Evolutionary conservation across 805 yeast species (phyloP).

Genomic region (Komagataella mondaviorum): DNA sequence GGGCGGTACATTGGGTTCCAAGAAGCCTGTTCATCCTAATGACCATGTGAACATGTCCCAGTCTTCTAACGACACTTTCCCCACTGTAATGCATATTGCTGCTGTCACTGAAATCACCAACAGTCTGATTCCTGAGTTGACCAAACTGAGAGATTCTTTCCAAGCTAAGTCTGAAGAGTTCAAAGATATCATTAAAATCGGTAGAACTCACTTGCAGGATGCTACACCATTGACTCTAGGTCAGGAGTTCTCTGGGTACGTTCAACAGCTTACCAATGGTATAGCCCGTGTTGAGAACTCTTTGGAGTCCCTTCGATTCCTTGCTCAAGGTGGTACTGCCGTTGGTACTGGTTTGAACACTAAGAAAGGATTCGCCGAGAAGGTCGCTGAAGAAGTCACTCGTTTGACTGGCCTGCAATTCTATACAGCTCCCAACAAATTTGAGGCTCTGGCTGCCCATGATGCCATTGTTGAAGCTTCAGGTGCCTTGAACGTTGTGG

Average conservation of each 20-base stretch:
- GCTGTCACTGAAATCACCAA: conserved; percentile 81
- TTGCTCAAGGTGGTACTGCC: conserved; percentile 99
- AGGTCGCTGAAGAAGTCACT: conserved; percentile 78
- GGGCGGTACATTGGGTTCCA: conserved; percentile 88
- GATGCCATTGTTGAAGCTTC: conserved; percentile 97
- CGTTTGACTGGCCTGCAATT: conserved; percentile 80
- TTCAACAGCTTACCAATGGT: conserved; percentile 85
- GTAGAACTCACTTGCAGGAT: conserved; percentile 97
- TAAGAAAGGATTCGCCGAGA: conserved; percentile 74
- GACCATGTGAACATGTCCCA: conserved; percentile 98
- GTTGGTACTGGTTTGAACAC: conserved; percentile 98
- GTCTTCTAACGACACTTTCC: conserved; percentile 98
- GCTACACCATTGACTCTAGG: conserved; percentile 97
- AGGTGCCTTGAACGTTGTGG: conserved; percentile 93
- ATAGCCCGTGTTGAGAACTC: conserved; percentile 70
- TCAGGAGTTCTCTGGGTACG: conserved; percentile 96
- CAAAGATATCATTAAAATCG: conserved; percentile 84
- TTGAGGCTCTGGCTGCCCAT: conserved; percentile 97
- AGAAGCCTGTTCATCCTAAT: conserved; percentile 93
- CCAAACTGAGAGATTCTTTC: conserved; percentile 66
- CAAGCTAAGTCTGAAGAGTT: conserved; percentile 73
- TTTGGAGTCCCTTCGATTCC: conserved; percentile 61
- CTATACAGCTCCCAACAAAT: conserved; percentile 95
- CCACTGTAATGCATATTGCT: conserved; percentile 99
- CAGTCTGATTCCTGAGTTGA: conserved; percentile 69